A percentile compares a stretch with the other conserved stretches of the same genome.
Evolutionary conservation across 1,284 basidiomycete species (phyloP).

Genomic region (Flammula alnicola): DNA sequence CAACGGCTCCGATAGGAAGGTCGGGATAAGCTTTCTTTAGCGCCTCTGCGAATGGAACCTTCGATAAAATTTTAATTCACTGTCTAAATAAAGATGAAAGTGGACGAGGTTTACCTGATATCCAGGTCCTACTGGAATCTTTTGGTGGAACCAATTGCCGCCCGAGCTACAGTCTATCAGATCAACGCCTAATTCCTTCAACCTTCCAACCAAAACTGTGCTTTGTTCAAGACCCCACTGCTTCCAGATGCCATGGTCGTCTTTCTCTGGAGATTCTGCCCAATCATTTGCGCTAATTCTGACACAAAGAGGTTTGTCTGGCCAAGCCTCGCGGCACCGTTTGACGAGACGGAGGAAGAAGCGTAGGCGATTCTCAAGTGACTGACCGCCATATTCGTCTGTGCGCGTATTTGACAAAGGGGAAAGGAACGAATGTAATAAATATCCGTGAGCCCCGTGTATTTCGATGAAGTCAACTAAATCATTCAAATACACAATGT

Average conservation of each 20-base stretch:
- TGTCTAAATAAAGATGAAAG: not conserved
- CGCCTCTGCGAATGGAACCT: constrained; percentile 74
- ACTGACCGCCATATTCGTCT: constrained; percentile 75
- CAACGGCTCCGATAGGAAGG: constrained; percentile 69
- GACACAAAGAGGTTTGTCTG: constrained; percentile 72
- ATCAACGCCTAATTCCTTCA: constrained; percentile 70
- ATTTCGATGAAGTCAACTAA: constrained; percentile 83
- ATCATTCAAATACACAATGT: constrained; percentile 3
- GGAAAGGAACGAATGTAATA: constrained; percentile 66
- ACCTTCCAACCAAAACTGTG: constrained; percentile 57
- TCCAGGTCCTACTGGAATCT: constrained; percentile 61
- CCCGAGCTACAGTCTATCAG: constrained; percentile 74
- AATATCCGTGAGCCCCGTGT: constrained; percentile 74
- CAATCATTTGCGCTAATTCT: constrained; percentile 80
- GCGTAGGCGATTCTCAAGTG: constrained; percentile 74
- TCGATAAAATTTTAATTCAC: not conserved
- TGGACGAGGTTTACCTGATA: constrained; percentile 57
- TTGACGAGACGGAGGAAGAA: constrained; percentile 64
- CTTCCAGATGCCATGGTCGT: constrained; percentile 58
- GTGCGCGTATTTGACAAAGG: constrained; percentile 73
- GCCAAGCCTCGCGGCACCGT: constrained; percentile 60
- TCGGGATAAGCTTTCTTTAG: constrained; percentile 68
- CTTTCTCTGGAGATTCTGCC: constrained; percentile 72
- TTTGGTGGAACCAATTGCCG: constrained; percentile 68
- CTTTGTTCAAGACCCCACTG: constrained; percentile 84